A percentile compares a stretch with the other conserved stretches of the same genome.
Evolutionary conservation across 1,139 yeast genomes (phyloP).

Genomic region (Saccharomycopsis crataegensis): DNA sequence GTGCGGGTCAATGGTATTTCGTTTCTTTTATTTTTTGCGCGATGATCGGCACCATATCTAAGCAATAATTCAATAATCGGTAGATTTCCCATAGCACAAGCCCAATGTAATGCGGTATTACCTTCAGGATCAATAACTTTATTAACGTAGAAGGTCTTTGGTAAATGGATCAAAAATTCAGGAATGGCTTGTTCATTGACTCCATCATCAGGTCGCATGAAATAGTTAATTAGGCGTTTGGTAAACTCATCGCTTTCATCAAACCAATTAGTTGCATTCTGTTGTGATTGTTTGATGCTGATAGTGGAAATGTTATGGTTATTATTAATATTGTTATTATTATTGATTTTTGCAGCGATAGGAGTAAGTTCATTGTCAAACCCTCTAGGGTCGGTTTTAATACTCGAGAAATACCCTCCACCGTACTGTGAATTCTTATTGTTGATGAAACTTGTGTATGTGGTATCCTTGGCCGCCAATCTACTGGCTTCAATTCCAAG

Average conservation of each 20-base stretch:
- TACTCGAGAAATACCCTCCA: no score
- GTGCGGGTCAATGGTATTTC: constrained; percentile 82
- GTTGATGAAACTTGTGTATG: constrained; percentile 2
- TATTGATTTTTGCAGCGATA: constrained; percentile 18
- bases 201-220: constrained; percentile 65
- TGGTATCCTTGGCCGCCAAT: not conserved
- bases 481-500: constrained; percentile 5
- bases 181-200: constrained; percentile 39
- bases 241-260: constrained; percentile 34
- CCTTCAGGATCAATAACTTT: constrained; percentile 90
- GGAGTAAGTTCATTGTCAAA: not conserved
- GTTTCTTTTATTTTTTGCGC: constrained; percentile 68
- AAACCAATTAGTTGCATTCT: constrained; percentile 20
- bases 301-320: constrained; percentile 12
- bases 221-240: constrained; percentile 38
- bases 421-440: not conserved
- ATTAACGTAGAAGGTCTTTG: constrained; percentile 71
- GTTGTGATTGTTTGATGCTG: not conserved
- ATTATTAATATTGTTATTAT: constrained; percentile 23
- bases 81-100: constrained; percentile 83
- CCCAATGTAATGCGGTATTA: constrained; percentile 95
- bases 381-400: no score
- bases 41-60: constrained; percentile 66
- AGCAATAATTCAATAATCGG: constrained; percentile 66
- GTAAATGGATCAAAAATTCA: constrained; percentile 57